A percentile compares a stretch with the other conserved stretches of the same genome.
phyloP scores from a whole-genome alignment of 139 green algal genomes.

The Yamagishiella unicocca region DNA sequence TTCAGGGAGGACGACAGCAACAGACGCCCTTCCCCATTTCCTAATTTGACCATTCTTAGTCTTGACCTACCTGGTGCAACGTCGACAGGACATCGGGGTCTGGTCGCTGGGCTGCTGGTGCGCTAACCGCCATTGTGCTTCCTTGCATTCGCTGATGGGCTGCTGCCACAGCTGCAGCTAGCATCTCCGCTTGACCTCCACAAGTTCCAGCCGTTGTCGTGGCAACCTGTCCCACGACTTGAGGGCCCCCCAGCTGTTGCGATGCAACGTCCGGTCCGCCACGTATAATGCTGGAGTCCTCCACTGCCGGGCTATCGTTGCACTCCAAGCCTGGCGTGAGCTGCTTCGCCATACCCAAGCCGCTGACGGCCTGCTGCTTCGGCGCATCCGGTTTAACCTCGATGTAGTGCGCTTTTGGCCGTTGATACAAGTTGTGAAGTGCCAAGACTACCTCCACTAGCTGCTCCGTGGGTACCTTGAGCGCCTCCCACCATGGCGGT shows the following conservation, averaged over 20 bases:
- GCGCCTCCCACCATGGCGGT: conserved; percentile 86
- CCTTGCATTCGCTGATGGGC: conserved; percentile 35
- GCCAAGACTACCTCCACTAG: conserved; percentile 73
- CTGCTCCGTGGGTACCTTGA: conserved; percentile 72
- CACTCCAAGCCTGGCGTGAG: neutral
- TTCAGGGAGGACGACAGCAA: no score
- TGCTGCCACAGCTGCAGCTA: conserved; percentile 13
- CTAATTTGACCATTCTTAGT: no score
- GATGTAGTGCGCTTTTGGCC: conserved; percentile 67
- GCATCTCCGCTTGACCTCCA: conserved; percentile 8
- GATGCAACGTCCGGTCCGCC: conserved; percentile 10
- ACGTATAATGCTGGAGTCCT: conserved; percentile 11
- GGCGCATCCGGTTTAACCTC: conserved; percentile 48
- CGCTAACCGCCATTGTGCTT: neutral
- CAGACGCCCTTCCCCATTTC: no score
- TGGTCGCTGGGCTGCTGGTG: neutral
- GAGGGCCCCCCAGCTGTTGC: neutral
- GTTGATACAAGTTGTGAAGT: conserved; percentile 73
- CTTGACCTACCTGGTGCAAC: neutral
- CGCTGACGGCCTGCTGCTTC: conserved; percentile 35
- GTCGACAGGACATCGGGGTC: conserved; percentile 26
- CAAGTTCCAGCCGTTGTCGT: neutral
- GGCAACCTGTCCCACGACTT: neutral
- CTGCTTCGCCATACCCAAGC: neutral
- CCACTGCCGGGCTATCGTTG: conserved; percentile 25